Evolutionary conservation across 192 early-diverging fungal species (phyloP).

Genomic region (Mortierella claussenii): DNA sequence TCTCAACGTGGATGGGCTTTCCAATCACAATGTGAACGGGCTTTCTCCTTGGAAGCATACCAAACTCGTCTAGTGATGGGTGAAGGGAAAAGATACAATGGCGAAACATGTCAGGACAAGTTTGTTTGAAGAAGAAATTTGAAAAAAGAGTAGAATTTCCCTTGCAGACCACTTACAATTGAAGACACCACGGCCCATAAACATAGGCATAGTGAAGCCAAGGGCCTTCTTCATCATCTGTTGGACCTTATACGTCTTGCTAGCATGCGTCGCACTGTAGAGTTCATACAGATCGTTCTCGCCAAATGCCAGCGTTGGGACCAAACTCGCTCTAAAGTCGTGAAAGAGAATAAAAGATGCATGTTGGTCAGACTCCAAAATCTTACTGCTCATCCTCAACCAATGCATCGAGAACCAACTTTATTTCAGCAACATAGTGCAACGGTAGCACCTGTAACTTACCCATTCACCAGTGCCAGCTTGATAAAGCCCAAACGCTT

Average conservation of each 20-base stretch:
- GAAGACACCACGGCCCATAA: slow-evolving; percentile 89
- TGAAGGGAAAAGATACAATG: slow-evolving; percentile 4
- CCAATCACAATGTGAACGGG: slow-evolving; percentile 63
- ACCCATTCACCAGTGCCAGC: slow-evolving; percentile 83
- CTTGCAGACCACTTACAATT: slow-evolving; percentile 75
- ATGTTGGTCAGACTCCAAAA: not conserved
- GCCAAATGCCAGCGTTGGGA: slow-evolving; percentile 93
- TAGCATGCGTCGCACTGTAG: slow-evolving; percentile 72
- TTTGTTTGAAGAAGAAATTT: slow-evolving; percentile 4
- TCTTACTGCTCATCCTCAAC: not conserved
- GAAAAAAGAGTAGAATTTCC: not conserved
- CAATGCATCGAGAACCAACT: not conserved
- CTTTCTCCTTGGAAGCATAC: slow-evolving; percentile 62
- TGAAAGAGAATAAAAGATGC: not conserved
- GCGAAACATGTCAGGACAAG: not conserved
- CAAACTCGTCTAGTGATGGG: slow-evolving; percentile 59
- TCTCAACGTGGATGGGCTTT: slow-evolving; percentile 68
- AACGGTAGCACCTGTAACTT: too few species aligned
- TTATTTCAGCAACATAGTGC: not conserved
- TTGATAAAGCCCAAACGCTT: slow-evolving; percentile 92
- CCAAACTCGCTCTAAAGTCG: slow-evolving; percentile 69
- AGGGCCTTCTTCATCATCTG: slow-evolving; percentile 71
- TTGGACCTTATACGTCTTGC: slow-evolving; percentile 77
- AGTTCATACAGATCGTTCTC: slow-evolving; percentile 94
- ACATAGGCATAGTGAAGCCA: slow-evolving; percentile 81